Evolutionary conservation across 129 eudicot genomes (phyloP).

Genomic region (Silybum marianum): DNA sequence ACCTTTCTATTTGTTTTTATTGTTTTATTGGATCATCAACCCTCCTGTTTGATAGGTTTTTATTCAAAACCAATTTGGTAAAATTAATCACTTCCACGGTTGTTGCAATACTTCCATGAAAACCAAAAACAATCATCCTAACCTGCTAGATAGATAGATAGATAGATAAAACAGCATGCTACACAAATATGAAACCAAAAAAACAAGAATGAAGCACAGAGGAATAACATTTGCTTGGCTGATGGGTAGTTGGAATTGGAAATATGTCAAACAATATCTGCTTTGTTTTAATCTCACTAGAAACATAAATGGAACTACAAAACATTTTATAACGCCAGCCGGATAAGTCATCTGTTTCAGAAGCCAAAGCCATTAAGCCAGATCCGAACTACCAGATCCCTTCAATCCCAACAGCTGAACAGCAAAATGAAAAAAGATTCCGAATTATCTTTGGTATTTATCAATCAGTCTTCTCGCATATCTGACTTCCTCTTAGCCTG

Average conservation of each 20-base stretch:
- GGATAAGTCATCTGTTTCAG: neutral
- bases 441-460: neutral
- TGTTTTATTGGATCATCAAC: no score
- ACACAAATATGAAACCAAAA: neutral
- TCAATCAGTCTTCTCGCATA: conserved; percentile 52
- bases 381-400: neutral
- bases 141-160: neutral
- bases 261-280: conserved; percentile 21
- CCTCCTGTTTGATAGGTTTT: no score
- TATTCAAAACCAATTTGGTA: no score
- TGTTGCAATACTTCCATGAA: no score
- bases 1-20: no score
- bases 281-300: neutral
- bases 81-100: no score
- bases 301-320: conserved; percentile 21
- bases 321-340: conserved; percentile 2
- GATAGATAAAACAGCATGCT: neutral
- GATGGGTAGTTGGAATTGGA: neutral
- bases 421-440: conserved; percentile 11
- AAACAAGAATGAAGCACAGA: neutral
- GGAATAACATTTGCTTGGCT: neutral
- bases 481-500: conserved; percentile 88
- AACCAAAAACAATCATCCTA: no score
- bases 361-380: neutral
- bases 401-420: neutral